These are phyloP conservation scores for Pseudonectria buxi DNA, from an alignment of 2,329 filamentous ascomycete species.

Conservation along the genomic window DNA sequence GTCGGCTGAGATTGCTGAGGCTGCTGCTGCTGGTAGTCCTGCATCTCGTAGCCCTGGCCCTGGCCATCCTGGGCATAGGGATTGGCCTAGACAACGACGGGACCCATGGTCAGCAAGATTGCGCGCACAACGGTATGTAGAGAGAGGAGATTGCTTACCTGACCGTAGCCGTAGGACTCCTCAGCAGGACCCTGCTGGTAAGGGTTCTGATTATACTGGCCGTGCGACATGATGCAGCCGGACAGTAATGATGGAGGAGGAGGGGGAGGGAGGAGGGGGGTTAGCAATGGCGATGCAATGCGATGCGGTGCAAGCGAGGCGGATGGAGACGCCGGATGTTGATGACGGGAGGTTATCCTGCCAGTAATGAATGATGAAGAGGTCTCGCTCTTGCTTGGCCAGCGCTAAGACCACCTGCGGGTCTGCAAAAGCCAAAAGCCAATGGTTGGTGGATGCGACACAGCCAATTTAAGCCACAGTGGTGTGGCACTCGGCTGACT, in stretches of 20 bases:
- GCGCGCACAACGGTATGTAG: background rate
- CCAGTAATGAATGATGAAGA: no score
- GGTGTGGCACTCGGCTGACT: no score
- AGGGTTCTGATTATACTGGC: constrained; percentile 58
- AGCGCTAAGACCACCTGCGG: no score
- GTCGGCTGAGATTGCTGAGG: constrained; percentile 19
- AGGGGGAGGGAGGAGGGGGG: constrained; percentile 7
- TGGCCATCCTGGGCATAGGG: constrained; percentile 23
- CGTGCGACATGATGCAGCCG: constrained; percentile 48
- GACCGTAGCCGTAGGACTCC: constrained; percentile 39
- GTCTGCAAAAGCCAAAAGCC: no score
- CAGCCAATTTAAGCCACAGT: no score
- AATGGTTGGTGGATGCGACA: no score
- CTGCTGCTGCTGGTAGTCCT: constrained; percentile 38
- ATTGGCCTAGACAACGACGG: constrained; percentile 16
- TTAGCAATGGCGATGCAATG: constrained; percentile 9
- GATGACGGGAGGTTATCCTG: no score
- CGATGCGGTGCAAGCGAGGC: constrained; percentile 6
- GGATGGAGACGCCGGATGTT: constrained; percentile 1
- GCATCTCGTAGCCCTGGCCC: constrained; percentile 46
- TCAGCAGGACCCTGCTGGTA: constrained; percentile 49
- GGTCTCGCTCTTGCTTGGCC: no score
- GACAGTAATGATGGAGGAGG: constrained; percentile 10
- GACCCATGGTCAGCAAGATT: background rate
- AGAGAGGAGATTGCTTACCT: constrained; percentile 32